Conservation (phyloP, 2,329 filamentous ascomycete genomes). For the Fusarium succisae region DNA sequence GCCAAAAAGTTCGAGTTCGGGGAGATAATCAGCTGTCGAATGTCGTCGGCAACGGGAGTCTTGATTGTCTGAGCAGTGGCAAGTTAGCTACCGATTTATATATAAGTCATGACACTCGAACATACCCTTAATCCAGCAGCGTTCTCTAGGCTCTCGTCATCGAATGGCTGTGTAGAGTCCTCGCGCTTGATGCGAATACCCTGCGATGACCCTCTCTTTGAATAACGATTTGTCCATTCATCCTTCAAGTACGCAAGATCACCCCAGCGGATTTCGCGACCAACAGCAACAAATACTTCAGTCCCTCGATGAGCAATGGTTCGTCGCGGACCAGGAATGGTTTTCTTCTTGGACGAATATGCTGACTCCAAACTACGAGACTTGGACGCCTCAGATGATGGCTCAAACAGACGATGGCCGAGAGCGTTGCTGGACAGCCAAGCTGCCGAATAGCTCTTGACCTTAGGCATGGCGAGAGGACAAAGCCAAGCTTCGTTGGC, state of each 20-base stretch:
- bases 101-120: background rate
- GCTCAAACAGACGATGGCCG: constrained; percentile 80
- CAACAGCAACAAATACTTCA: constrained; percentile 88
- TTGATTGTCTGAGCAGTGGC: constrained; percentile 69
- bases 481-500: constrained; percentile 3
- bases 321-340: constrained; percentile 60
- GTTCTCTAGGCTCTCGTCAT: constrained; percentile 44
- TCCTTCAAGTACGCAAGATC: constrained; percentile 85
- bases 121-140: constrained; percentile 49
- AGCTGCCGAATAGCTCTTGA: constrained; percentile 84
- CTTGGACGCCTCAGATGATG: constrained; percentile 51
- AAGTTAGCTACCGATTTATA: constrained; percentile 8
- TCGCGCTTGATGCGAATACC: constrained; percentile 59
- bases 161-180: constrained; percentile 52
- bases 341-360: constrained; percentile 55
- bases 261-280: constrained; percentile 91
- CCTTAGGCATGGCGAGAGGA: constrained; percentile 75
- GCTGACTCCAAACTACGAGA: constrained; percentile 52
- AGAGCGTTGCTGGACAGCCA: constrained; percentile 85
- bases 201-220: constrained; percentile 45
- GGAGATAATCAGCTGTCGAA: constrained; percentile 85
- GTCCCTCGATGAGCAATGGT: constrained; percentile 84
- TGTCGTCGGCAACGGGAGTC: constrained; percentile 80
- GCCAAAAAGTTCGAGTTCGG: constrained; percentile 84
- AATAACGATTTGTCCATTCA: constrained; percentile 48